phyloP scores from a whole-genome alignment of 345 rosid species.

The Salix purpurea region DNA sequence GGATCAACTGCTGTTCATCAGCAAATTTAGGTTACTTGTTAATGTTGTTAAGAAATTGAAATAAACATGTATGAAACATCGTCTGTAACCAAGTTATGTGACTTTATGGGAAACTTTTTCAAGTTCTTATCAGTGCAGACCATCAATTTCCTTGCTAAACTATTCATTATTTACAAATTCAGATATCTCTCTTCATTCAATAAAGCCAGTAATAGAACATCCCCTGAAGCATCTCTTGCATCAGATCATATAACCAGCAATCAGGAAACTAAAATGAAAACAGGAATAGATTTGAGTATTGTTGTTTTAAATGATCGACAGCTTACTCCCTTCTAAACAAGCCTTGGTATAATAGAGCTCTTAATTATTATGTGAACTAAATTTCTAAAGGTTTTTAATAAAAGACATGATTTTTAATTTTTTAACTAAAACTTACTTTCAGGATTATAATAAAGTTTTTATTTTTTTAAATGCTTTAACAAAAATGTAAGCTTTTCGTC shows the following conservation, averaged over 20 bases:
- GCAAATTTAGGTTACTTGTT: background rate
- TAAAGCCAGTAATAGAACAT: background rate
- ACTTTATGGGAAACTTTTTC: background rate
- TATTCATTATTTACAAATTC: too few species aligned
- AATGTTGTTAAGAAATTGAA: background rate
- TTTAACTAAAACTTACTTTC: too few species aligned
- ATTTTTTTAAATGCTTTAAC: too few species aligned
- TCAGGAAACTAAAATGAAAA: background rate
- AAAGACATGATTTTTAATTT: too few species aligned
- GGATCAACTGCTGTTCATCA: conserved; percentile 32
- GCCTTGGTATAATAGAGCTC: background rate
- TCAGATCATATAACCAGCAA: background rate
- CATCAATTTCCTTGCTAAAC: too few species aligned
- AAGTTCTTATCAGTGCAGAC: too few species aligned
- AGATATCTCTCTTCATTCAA: too few species aligned
- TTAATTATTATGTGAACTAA: background rate
- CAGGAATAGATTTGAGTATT: background rate
- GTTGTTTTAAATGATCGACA: background rate
- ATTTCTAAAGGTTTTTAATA: too few species aligned
- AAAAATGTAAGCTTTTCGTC: too few species aligned
- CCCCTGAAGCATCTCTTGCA: background rate
- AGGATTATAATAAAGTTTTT: too few species aligned
- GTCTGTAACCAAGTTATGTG: background rate
- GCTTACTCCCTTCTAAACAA: background rate
- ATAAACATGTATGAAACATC: background rate